Evolutionary conservation across 768 basidiomycete genomes (phyloP), one percentile per base, ranked within the genome.

Genomic region (Lentinula lateritia): DNA sequence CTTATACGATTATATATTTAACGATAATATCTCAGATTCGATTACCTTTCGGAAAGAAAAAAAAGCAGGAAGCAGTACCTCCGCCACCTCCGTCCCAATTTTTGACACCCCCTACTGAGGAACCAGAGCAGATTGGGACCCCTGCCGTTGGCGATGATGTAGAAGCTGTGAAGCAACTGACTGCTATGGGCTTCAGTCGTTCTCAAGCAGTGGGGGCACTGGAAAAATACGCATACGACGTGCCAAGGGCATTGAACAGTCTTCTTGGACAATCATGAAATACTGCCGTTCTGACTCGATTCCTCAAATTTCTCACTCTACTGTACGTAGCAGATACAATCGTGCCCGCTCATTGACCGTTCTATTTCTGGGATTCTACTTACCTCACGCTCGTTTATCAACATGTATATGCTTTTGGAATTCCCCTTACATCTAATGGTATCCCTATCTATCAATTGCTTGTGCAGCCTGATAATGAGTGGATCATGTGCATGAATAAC

Each of bases 161-260:
- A 12, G 86, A 87, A 63, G 76, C 87, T 1, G 89, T 95, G 20
- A 90, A 87, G 68, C 87, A 90, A 69, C 76, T 98, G 43, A 86
- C 86, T 52, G 83, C 81, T 18, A 97, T 98, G 95, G 96, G 96
- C 28, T 98, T 98, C 78, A 87, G 83, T 63, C 83, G 95, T 45
- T 72, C 77, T 15, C 87, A 95, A 70, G 92, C 93, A 0, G 83
- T 98, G 6, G 81, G 81, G 12, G 93, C 95, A 12, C 78, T 98
- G 6, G 95, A 96, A 72, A 86, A 83, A 61, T 79, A 90, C 69
- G 87, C 85, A 60, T 97, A 96, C 68, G 89, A 95, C 71, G 82
- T 96, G 41, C 87, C 78, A 66, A 84, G 79, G 68, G 89, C 93
- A 16, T 73, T 93, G 61, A 92, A 95, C 71, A 87, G 83, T 64